Base-by-base conservation (phyloP, 2,329 filamentous ascomycete species). In the Cytospora schulzeri region DNA sequence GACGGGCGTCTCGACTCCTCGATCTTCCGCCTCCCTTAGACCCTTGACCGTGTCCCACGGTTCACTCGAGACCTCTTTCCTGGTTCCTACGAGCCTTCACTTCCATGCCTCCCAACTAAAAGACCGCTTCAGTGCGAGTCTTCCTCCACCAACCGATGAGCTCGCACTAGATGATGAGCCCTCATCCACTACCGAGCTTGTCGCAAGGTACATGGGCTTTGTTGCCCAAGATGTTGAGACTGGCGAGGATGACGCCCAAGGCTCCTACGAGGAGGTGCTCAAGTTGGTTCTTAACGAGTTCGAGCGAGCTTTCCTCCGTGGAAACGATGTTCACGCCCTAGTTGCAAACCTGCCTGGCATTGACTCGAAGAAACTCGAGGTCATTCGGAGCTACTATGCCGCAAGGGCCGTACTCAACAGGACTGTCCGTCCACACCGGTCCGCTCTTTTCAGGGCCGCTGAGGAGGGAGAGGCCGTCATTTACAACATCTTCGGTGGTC, bases 141-240 rank as follows among this genome's bases (percentile, higher is more conserved):
- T 99, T 71, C 96, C 96, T 61, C 84, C 89, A 73, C 91, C 95
- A 64, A 99, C 96, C 76, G 95, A 99, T 76, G 95, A 99, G 83
- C 87, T 98, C 69, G 96, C 95, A 67, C 93, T 94, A 76, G 96
- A 99, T 82, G 95, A 99, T 72, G 96, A 99, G 83, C 95, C 95
- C n/a, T 98, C 95, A 45, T 99, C 96, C 28, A 88, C 93, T 55
- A 82, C 92, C 53, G 95, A 99, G 81, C 85, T 99, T 66, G 92
- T 99, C 35, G 93, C 92, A 67, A 88, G 94, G 76, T 99, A 96
- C 79, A 88, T 99, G 75, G 93, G 92, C 71, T 96, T 92, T 76
- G 86, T 97, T 67, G 93, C 94, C 69, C 82, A 86, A 68, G 91
- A 97, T 80, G 91, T 97, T 48, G 92, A 97, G 62, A 91, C 96